Evolutionary conservation across 176 grass and related monocot species (phyloP).

Genomic region (Bromus sterilis): DNA sequence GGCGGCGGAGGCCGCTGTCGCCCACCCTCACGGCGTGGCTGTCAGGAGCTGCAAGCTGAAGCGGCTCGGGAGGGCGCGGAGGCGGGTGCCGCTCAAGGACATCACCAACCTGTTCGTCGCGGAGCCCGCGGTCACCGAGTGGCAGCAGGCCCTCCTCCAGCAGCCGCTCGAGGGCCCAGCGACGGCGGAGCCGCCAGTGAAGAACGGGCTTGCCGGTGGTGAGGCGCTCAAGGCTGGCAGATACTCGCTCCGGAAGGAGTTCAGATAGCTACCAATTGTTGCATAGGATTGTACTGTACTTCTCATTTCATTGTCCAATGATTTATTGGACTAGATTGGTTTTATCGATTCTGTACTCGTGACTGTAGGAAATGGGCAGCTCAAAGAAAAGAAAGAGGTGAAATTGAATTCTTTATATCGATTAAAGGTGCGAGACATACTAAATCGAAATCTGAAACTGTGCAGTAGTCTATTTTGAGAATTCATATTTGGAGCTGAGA

Average conservation of each 20-base stretch:
- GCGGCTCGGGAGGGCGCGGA: too few species aligned
- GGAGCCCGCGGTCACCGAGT: too few species aligned
- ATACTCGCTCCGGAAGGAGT: too few species aligned
- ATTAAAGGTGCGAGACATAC: background rate
- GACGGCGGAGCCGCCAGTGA: background rate
- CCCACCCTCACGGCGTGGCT: too few species aligned
- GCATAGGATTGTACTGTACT: too few species aligned
- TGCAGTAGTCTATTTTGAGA: background rate
- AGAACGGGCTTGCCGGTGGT: background rate
- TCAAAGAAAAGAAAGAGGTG: too few species aligned
- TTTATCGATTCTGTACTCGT: background rate
- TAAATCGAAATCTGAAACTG: background rate
- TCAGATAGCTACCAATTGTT: slow-evolving; percentile 14
- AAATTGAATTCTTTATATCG: background rate
- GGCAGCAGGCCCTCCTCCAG: too few species aligned
- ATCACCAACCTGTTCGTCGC: too few species aligned
- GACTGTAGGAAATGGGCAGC: background rate
- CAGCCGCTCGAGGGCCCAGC: background rate
- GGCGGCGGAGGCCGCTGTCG: background rate
- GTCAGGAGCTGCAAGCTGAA: too few species aligned
- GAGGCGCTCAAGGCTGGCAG: background rate
- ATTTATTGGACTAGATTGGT: slow-evolving; percentile 11
- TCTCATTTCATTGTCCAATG: slow-evolving; percentile 7
- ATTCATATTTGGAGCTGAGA: background rate
- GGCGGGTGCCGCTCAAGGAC: too few species aligned